Base-by-base conservation (phyloP, 2,329 filamentous ascomycete species). In the Cladosporium sphaerospermum region DNA sequence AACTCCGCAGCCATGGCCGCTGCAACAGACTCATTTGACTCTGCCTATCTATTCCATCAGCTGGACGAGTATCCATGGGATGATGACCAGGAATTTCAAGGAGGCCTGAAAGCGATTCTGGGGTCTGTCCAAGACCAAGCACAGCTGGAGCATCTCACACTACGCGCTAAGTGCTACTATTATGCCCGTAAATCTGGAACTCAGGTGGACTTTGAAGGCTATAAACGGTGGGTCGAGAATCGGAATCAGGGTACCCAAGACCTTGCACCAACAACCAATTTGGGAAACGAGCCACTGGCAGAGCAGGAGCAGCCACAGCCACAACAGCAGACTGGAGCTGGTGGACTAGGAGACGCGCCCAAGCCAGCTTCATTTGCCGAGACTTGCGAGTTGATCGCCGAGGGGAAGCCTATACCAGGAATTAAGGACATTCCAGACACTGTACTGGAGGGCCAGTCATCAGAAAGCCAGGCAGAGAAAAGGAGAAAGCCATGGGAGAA, bases 381-480 rank as follows among this genome's bases (percentile, higher is more conserved):
- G 59, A 89, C 96, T 57, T 85, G 95, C 52, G 86, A 89, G 63
- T 80, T 95, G 52, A 88, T 96, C 51, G 88, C 88, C 19, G 84
- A 83, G 28, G 89, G 89, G 50, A 83, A 89, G 61, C 85, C 88
- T 0, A 86, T 96, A 41, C 89, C 90, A 1, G 91, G 91, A 1
- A 95, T 96, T 64, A 84, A 84, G 61, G 82, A 95, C 58, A 92
- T 96, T 50, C 89, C 91, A 4, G 81, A 89, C 60, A 93, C 85
- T 0, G 75, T 96, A 4, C 75, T 91, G 16, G 77, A 83, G 51
- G 85, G 86, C 4, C 80, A 88, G 56, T 85, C 86, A 56, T 79
- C 78, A 18, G 68, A 75, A 46, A 74, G 76, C 51, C 74, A 72
- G n/a, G 75, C 74, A 18, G 64, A 73, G n/a, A 74, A 70, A 60